A percentile compares a stretch with the other conserved stretches of the same genome.
These are phyloP conservation scores for Mycena citricolor DNA, from an alignment of 1,284 basidiomycete species.

Conservation along the genomic window DNA sequence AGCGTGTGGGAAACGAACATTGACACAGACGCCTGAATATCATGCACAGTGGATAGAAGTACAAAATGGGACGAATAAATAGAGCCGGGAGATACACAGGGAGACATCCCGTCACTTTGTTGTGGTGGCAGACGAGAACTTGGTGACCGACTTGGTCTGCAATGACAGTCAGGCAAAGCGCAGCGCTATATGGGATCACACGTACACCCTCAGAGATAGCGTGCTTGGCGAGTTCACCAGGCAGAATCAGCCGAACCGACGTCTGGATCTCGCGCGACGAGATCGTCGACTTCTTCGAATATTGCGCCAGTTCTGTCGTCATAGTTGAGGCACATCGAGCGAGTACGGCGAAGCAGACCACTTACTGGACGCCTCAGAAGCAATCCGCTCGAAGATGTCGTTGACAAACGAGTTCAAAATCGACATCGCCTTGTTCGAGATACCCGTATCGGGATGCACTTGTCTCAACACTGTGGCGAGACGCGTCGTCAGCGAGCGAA, in stretches of 20 bases:
- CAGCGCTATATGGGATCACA: background rate
- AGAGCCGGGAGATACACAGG: no score
- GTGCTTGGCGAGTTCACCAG: constrained; percentile 73
- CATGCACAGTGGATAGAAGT: no score
- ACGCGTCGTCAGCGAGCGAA: constrained; percentile 6
- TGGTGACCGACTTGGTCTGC: constrained; percentile 11
- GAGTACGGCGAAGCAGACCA: constrained; percentile 24
- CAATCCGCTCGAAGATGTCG: constrained; percentile 84
- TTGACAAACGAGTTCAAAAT: constrained; percentile 82
- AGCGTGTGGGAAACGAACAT: no score
- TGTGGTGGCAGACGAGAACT: background rate
- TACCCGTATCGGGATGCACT: constrained; percentile 86
- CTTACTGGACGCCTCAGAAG: constrained; percentile 77
- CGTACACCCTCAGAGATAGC: constrained; percentile 58
- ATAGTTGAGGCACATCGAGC: constrained; percentile 1
- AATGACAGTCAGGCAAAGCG: background rate
- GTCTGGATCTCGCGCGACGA: constrained; percentile 87
- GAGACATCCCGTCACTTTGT: no score
- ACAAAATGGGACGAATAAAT: no score
- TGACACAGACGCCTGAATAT: no score
- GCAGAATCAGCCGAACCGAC: constrained; percentile 78
- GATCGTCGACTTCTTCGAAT: constrained; percentile 87
- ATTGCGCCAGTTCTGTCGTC: constrained; percentile 75
- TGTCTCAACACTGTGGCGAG: constrained; percentile 67
- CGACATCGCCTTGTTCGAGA: constrained; percentile 86